Base-by-base conservation (phyloP, 768 basidiomycete genomes). In the Hygrophorus pudorinus region DNA sequence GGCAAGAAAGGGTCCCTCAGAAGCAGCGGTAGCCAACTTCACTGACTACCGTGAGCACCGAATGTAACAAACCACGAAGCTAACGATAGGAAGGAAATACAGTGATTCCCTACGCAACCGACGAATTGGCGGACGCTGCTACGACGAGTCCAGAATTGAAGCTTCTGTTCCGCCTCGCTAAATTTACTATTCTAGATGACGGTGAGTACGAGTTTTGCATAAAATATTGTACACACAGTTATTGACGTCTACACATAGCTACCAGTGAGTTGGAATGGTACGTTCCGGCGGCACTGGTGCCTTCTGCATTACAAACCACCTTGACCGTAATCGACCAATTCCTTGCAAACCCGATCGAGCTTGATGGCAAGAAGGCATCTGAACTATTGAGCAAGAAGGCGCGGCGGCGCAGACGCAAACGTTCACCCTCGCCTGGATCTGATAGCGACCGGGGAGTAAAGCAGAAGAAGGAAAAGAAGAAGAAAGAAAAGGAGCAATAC, bases 221-320 rank as follows among this genome's bases (percentile, higher is more conserved):
- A 16, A 31, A n/a, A n/a, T n/a, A n/a, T n/a, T n/a, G n/a, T n/a
- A n/a, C n/a, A 9, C 7, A 24, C 30, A 29, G 9, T 14, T 12
- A 24, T 38, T 39, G 33, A 31, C 41, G 18, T 52, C 21, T 13
- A 28, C 46, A 28, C 34, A 41, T 46, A 42, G 84, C 74, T 52
- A 73, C 72, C 21, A 77, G 81, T 21, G 85, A 87, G 55, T 64
- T 82, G 24, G 78, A 89, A 58, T 98, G 92, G 91, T 80, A 78
- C 49, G 72, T 96, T 40, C 91, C 93, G 24, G 73, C 79, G 7
- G 61, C 67, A n/a, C 68, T 89, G 44, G 56, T 73, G 13, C 84
- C 86, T 0, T 63, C 75, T 5, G 76, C 84, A 40, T 66, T 98
- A 29, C 71, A 79, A 58, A 70, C 74, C 41, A 81, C 75, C 40